Percentiles rank a stretch among this genome's conserved stretches.
Evolutionary conservation across 352 stramenopile genomes (phyloP).

Genomic region (Phytophthora sansomeana): DNA sequence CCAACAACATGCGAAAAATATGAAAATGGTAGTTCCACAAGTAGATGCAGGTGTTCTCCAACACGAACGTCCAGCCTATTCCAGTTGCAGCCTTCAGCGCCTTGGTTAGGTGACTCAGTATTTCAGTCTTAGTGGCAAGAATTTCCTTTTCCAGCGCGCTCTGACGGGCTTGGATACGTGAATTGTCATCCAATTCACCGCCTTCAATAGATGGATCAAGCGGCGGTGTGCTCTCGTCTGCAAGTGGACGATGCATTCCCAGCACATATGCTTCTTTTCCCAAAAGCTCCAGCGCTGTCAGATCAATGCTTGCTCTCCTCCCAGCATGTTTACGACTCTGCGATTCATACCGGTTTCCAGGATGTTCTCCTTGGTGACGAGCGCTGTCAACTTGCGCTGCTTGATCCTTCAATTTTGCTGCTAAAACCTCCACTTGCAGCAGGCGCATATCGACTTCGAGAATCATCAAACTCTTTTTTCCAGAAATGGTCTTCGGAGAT

Average conservation of each 20-base stretch:
- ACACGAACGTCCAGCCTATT: slow-evolving; percentile 65
- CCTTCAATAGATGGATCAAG: slow-evolving; percentile 3
- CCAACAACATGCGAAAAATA: slow-evolving; percentile 65
- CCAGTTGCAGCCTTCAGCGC: slow-evolving; percentile 44
- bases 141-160: slow-evolving; percentile 22
- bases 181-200: slow-evolving; percentile 12
- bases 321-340: slow-evolving; percentile 6
- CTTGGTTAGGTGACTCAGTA: slow-evolving; percentile 49
- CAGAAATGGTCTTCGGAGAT: slow-evolving; percentile 22
- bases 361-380: slow-evolving; percentile 9
- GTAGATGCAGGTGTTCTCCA: slow-evolving; percentile 88
- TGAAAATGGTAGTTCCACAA: slow-evolving; percentile 95
- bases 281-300: slow-evolving; percentile 29
- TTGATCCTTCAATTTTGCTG: slow-evolving; percentile 45
- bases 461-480: slow-evolving; percentile 60
- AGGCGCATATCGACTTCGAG: slow-evolving; percentile 64
- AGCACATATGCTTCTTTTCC: slow-evolving; percentile 42
- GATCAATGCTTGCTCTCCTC: slow-evolving; percentile 22
- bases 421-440: slow-evolving; percentile 58
- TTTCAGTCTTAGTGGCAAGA: slow-evolving; percentile 53
- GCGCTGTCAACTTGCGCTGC: slow-evolving; percentile 18
- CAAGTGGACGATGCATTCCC: slow-evolving; percentile 38
- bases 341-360: slow-evolving; percentile 14
- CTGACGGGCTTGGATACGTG: slow-evolving; percentile 9
- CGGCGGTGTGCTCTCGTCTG: slow-evolving; percentile 4